Base-by-base conservation (phyloP, 2,329 filamentous ascomycete genomes). In the Xylaria sp. region DNA sequence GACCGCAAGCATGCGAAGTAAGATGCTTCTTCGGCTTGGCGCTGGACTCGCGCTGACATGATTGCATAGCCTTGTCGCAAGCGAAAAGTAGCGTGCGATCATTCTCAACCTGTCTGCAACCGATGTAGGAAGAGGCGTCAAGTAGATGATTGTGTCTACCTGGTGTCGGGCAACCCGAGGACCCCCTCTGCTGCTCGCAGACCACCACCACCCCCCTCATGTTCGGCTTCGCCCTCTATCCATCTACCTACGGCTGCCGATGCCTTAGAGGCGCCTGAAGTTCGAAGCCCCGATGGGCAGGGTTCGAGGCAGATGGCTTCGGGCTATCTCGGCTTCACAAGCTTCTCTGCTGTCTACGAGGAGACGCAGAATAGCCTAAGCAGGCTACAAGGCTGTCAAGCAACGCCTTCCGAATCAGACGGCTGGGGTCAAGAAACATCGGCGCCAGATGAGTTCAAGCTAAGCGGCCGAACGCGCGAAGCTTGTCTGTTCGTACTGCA, bases 261-360 rank as follows among this genome's bases (percentile, higher is more conserved):
- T 60, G 55, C 16, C 50, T 42, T 50, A 48, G 65, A 54, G n/a
- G n/a, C 51, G 18, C 5, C 58, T 42, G 55, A 50, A n/a, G 21
- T 40, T 69, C 73, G 9, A 71, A 75, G 55, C 32, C 48, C 68
- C 9, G 69, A 73, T 40, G 65, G 47, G 44, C 66, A 68, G 37
- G 59, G 53, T 23, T 65, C 70, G 35, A 68, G 61, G 53, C 68
- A 74, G 29, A 60, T 62, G 37, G 57, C 57, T 16, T 59, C 71
- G 1, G 83, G 83, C 1, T 84, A 84, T 74, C 77, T 84, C n/a
- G 83, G 83, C 62, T 83, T 80, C 71, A 84, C 82, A 2, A 84
- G 81, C 64, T 82, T 82, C 69, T 81, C 77, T 57, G 77, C 79
- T 16, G 81, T 84, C 25, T 82, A 81, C 57, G 80, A 82, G 25